Conservation (phyloP, 495 filamentous ascomycete genomes). For the Coniosporium apollinis region DNA sequence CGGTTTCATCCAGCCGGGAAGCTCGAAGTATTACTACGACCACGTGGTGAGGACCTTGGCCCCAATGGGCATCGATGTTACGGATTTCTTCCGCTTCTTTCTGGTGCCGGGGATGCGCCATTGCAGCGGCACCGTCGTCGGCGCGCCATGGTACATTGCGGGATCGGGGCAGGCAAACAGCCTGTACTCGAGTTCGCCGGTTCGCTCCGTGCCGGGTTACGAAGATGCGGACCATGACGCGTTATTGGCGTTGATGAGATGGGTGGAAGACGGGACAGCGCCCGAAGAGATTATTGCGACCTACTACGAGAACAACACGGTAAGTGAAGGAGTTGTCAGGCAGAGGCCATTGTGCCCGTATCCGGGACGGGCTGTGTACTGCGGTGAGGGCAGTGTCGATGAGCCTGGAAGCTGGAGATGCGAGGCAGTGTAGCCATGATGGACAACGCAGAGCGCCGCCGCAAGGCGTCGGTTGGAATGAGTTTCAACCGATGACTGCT, state of each 20-base stretch:
- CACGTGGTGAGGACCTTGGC: conserved; percentile 21
- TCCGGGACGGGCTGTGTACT: conserved; percentile 14
- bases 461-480: too few relatives aligned
- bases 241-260: conserved; percentile 32
- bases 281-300: conserved; percentile 18
- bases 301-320: conserved; percentile 16
- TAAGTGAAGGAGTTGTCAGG: conserved; percentile 9
- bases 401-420: conserved; percentile 17
- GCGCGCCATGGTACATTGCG: conserved; percentile 29
- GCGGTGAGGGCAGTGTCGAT: conserved; percentile 10
- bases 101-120: conserved; percentile 31
- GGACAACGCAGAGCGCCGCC: neutral
- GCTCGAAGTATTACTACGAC: conserved; percentile 29
- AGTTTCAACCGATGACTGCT: too few relatives aligned
- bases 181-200: too few relatives aligned
- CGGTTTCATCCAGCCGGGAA: conserved; percentile 27
- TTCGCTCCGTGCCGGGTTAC: conserved; percentile 25
- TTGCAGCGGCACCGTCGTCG: conserved; percentile 17
- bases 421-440: neutral
- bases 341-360: conserved; percentile 21
- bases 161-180: too few relatives aligned
- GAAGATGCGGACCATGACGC: conserved; percentile 28
- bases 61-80: conserved; percentile 8
- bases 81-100: conserved; percentile 21
- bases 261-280: conserved; percentile 29